Evolutionary conservation across 2,329 filamentous ascomycete species (phyloP), one percentile per base, ranked within the genome.

Genomic region (Orbilia blumenaviensis): DNA sequence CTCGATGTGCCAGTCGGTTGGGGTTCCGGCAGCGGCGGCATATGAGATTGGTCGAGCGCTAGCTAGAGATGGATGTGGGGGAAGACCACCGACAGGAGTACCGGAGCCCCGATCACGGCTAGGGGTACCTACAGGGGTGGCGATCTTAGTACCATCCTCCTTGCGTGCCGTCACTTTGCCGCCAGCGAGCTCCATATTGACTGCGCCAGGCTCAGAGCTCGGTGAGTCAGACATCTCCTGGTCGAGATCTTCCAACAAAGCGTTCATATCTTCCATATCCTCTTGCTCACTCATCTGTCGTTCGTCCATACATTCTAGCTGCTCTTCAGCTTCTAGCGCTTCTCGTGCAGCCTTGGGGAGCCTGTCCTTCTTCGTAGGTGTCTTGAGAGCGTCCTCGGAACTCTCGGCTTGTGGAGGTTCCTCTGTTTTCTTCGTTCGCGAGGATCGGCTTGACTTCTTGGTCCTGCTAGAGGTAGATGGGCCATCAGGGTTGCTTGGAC

Each of bases 1-100:
- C 81, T 98, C 92, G 76, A 99, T 93, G 81, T 99, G 94, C 95
- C 95, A 99, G 81, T 98, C 94, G 81, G 96, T 91, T 0, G 94
- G 92, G 0, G 92, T 86, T 79, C 94, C 92, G 62, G 96, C 88
- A 2, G 93, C 93, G 62, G 92, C 91, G 23, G 93, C 91, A 82
- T 97, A 97, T 0, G 93, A 93, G 83, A 92, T 89, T 1, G 90
- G 87, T 8, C 90, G 87, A 8, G 89, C 87, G 7, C 46, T 62
- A 38, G 71, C 56, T 1, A 75, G 38, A 6, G 71, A 32, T 38
- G 42, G 36, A 32, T 75, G 69, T 29, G 48, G 32, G 14, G 90
- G 85, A 0, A 88, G 84, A 61, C 83, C 81, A 81, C 82, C 41
- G 83, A 81, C 54, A 81, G 81, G 14, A 83, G 81, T 58, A 83